Base-by-base conservation (phyloP, 208 protist genomes). In the Wallacemonas rigidus region DNA sequence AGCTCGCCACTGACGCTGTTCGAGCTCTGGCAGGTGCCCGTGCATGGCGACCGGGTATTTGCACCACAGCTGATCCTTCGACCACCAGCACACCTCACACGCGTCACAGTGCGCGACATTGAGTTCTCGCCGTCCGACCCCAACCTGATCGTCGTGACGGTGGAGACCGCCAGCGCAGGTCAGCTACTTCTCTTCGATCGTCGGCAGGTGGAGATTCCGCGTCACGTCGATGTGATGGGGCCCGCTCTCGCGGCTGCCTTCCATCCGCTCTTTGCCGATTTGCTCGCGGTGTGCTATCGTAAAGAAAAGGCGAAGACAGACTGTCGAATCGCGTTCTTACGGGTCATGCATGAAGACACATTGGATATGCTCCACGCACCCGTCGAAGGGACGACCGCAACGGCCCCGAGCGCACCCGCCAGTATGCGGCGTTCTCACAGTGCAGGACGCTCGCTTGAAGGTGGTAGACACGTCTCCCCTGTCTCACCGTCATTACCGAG, bases 11-110 rank as follows among this genome's bases (percentile, higher is more conserved):
- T 75, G 9, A 94, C 86, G 11, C 80, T 91, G 72, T 96, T 96
- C 76, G 89, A 96, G 76, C 65, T 96, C 45, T 94, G 92, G 88
- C 74, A 79, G 36, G 83, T 96, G 43, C 87, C 85, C 9, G 79
- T 77, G 6, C 76, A 78, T 12, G 76, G 71, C 26, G 68, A 60
- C 40, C 60, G 60, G 15, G 85, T 93, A 43, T 86, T 88, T 69
- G 72, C 85, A 38, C 89, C 89, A 0, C 74, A 81, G 57, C 74
- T 93, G 17, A 79, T 88, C n/a, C 81, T 94, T 43, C 87, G 89
- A 3, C 91, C 91, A 9, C 88, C 86, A 3, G 84, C 87, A 26
- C 82, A 87, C 69, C 72, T 81, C 57, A 84, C 82, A 15, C 80
- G 80, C 3, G 80, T 80, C 15, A 76, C 75, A n/a, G 88, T 85